Evolutionary conservation across 306 rosid species (phyloP).

Genomic region (Urtica urens): DNA sequence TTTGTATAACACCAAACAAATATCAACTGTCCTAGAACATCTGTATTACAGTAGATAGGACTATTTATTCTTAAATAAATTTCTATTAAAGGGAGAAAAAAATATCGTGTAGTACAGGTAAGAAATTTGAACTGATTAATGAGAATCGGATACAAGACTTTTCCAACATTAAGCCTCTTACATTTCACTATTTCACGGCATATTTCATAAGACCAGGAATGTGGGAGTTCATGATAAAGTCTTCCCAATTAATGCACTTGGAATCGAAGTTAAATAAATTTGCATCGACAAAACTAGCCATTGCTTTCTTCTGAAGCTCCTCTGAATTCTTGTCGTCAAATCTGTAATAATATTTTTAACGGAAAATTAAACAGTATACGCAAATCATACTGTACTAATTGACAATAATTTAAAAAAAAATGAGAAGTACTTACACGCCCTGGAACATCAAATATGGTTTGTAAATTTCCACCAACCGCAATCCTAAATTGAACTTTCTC

Average conservation of each 20-base stretch:
- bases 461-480: constrained; percentile 23
- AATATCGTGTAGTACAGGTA: too few relatives aligned
- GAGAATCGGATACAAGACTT: too few relatives aligned
- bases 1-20: too few relatives aligned
- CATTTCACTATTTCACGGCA: too few relatives aligned
- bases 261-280: constrained; percentile 24
- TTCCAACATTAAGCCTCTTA: too few relatives aligned
- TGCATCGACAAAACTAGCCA: not conserved
- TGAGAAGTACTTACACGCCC: constrained; percentile 19
- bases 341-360: constrained; percentile 18
- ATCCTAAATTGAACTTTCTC: not conserved
- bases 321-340: constrained; percentile 35
- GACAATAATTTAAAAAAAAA: not conserved
- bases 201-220: constrained; percentile 29
- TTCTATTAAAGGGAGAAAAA: too few relatives aligned
- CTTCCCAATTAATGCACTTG: constrained; percentile 27
- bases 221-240: constrained; percentile 30
- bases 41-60: too few relatives aligned
- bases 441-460: constrained; percentile 19
- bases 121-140: too few relatives aligned
- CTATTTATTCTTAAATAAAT: too few relatives aligned
- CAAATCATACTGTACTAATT: too few relatives aligned
- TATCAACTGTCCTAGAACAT: too few relatives aligned
- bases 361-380: not conserved
- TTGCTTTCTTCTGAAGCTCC: constrained; percentile 3